Conservation (phyloP, 768 basidiomycete species). For the Hirschioporus abietinus region DNA sequence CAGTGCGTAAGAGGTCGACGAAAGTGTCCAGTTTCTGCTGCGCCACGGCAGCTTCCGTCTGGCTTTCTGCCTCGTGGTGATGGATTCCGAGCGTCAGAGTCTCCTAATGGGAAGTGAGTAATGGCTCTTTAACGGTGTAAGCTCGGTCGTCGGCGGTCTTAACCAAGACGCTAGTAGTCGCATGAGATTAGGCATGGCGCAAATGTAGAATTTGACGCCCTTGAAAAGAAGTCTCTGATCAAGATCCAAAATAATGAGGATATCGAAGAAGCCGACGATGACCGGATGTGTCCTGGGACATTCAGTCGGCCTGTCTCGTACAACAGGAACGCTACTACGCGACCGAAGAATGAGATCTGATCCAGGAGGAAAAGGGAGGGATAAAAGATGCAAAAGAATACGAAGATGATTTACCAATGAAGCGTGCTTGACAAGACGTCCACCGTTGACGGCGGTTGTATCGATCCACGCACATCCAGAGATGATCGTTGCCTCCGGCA, state of each 20-base stretch:
- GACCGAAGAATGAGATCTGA: not conserved
- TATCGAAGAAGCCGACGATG: not conserved
- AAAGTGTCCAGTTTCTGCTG: slow-evolving; percentile 16
- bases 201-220: not conserved
- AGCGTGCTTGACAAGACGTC: slow-evolving; percentile 20
- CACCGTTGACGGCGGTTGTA: slow-evolving; percentile 23
- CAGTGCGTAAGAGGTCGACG: slow-evolving; percentile 16
- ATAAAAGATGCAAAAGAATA: not conserved
- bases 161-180: not conserved
- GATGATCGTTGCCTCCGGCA: slow-evolving; percentile 17
- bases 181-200: not conserved
- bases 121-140: not conserved
- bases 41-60: slow-evolving; percentile 5
- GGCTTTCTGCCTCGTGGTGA: slow-evolving; percentile 9
- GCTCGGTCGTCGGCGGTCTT: not conserved
- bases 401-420: slow-evolving; percentile 13
- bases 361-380: not conserved
- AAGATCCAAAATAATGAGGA: not conserved
- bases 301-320: not conserved
- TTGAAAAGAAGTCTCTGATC: not conserved
- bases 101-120: slow-evolving; percentile 16
- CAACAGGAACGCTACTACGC: not conserved
- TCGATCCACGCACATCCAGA: slow-evolving; percentile 32
- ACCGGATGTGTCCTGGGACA: not conserved
- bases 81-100: slow-evolving; percentile 25